phyloP scores from a whole-genome alignment of 2,329 filamentous ascomycete species.

The Aureobasidium sp. region DNA sequence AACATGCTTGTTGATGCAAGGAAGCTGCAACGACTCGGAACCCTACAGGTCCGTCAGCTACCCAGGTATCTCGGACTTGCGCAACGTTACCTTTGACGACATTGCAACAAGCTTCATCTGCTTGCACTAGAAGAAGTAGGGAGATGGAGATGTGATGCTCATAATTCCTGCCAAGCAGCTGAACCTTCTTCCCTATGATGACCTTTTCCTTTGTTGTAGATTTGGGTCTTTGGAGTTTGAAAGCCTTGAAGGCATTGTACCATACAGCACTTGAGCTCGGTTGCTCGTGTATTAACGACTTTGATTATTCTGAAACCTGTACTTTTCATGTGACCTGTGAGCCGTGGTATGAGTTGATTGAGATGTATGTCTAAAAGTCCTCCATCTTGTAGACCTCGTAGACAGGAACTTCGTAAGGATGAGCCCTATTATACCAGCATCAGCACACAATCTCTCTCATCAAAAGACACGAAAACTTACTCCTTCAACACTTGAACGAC shows the following conservation, averaged over 20 bases:
- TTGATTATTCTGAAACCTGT: neutral
- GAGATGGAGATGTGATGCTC: neutral
- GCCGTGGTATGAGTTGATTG: neutral
- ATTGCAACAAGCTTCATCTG: conserved; percentile 12
- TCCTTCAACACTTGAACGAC: conserved; percentile 59
- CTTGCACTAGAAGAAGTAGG: neutral
- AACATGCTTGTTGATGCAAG: conserved; percentile 5
- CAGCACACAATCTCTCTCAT: neutral
- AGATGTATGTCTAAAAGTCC: conserved; percentile 28
- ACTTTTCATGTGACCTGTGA: neutral
- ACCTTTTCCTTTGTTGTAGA: neutral
- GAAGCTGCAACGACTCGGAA: conserved; percentile 2
- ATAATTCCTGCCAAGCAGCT: neutral
- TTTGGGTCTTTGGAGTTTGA: neutral
- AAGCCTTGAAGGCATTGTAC: neutral
- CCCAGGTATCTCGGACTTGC: conserved; percentile 7
- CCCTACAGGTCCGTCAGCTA: neutral
- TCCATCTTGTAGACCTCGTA: conserved; percentile 43
- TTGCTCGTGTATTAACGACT: neutral
- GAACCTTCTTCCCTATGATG: neutral
- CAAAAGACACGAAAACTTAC: conserved; percentile 37
- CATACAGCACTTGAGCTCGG: neutral
- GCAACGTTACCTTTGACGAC: conserved; percentile 1
- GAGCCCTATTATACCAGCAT: conserved; percentile 27
- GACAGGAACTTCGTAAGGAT: conserved; percentile 41